These are phyloP conservation scores for Penicillium salamii DNA, from an alignment of 495 filamentous ascomycete genomes.

Conservation along the genomic window DNA sequence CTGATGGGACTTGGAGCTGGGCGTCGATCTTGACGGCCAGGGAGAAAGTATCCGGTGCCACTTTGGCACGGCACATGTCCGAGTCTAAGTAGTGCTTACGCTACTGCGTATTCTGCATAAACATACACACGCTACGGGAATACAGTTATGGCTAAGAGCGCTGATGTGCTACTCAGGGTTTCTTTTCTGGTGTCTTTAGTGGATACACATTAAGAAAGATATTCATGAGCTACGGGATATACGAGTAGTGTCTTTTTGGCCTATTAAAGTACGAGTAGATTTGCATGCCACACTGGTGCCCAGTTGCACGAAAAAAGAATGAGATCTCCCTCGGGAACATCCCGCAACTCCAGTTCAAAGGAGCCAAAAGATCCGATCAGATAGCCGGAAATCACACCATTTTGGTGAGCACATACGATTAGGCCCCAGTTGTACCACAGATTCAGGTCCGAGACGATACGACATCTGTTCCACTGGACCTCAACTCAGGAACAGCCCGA, in stretches of 20 bases:
- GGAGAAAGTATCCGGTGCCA: background rate
- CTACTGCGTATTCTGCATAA: background rate
- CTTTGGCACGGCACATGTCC: conserved; percentile 2
- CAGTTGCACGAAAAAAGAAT: background rate
- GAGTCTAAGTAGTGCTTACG: background rate
- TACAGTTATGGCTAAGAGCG: background rate
- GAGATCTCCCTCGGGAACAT: background rate
- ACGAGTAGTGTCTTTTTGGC: background rate
- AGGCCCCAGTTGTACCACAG: conserved; percentile 2
- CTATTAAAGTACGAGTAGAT: background rate
- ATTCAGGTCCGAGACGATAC: conserved; percentile 1
- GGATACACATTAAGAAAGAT: background rate
- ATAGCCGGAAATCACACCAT: conserved; percentile 1
- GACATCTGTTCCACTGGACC: background rate
- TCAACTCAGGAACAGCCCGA: background rate
- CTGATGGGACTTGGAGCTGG: conserved; percentile 16
- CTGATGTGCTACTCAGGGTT: background rate
- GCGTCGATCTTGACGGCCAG: conserved; percentile 17
- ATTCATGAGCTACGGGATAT: conserved; percentile 1
- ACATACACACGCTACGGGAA: background rate
- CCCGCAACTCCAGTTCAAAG: background rate
- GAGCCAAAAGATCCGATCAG: background rate
- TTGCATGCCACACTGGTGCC: too few relatives aligned
- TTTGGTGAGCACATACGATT: background rate
- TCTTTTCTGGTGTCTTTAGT: background rate